Evolutionary conservation across 805 yeast genomes (phyloP), one percentile per base, ranked within the genome.

Genomic region (Candida silvatica): DNA sequence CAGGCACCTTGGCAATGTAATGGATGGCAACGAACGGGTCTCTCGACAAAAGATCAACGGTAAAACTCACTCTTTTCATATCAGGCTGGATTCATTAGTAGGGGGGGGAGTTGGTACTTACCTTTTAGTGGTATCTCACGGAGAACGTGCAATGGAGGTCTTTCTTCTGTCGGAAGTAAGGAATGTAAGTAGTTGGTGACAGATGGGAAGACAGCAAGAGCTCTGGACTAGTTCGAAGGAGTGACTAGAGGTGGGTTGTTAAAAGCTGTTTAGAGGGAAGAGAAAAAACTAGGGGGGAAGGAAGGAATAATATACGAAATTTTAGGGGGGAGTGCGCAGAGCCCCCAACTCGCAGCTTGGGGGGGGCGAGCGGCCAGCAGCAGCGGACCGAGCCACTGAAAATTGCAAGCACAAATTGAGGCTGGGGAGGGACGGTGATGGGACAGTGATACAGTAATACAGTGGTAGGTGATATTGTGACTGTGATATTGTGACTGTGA

Each of bases 141-240:
- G n/a, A n/a, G n/a, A n/a, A n/a, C n/a, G n/a, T n/a, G n/a, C n/a
- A n/a, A n/a, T n/a, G n/a, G n/a, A n/a, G n/a, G n/a, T 20, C 14
- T 22, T 31, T 31, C 15, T 27, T 20, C 7, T n/a, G 31, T 31
- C 24, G 20, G 18, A 25, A 16, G 22, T 36, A 48, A 50, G 52
- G 54, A 50, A 40, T 45, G 55, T 46, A 50, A 47, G 37, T 45
- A 50, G 55, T 50, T 50, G 55, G 55, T 37, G 32, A 17, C 3
- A 27, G 6, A 7, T 22, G 17, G 24, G 24, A 17, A 16, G 5
- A 26, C n/a, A 20, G 33, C 16, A 14, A 17, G 16, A 17, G 20
- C 29, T 27, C 17, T 25, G 17, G 39, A 16, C 33, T 29, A 29
- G 33, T n/a, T 31, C 17, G 36, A 42, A 41, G 45, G 47, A 42